These are phyloP conservation scores for Penicillium corylophilum DNA, from an alignment of 2,329 filamentous ascomycete species.

Conservation along the genomic window DNA sequence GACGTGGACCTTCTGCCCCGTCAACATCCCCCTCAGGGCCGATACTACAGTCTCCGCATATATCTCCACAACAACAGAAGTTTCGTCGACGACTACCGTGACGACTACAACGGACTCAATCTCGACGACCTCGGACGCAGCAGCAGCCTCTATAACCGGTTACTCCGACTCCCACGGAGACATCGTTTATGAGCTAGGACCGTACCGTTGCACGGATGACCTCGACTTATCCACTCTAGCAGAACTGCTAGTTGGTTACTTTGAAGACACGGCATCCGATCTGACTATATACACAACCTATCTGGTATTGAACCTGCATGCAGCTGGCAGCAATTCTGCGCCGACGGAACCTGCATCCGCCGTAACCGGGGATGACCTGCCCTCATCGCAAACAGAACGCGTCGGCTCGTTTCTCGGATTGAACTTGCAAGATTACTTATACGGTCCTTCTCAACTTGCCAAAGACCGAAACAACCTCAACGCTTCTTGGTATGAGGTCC, in stretches of 20 bases:
- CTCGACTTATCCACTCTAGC: conserved; percentile 54
- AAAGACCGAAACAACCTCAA: conserved; percentile 59
- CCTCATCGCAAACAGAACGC: conserved; percentile 39
- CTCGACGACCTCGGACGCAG: conserved; percentile 21
- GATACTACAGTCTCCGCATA: conserved; percentile 21
- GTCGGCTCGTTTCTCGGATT: conserved; percentile 50
- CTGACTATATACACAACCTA: conserved; percentile 55
- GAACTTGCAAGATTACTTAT: conserved; percentile 53
- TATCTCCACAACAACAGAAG: conserved; percentile 8
- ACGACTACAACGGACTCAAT: conserved; percentile 22
- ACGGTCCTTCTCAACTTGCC: conserved; percentile 52
- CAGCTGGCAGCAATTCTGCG: conserved; percentile 46
- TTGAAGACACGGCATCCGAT: conserved; percentile 54
- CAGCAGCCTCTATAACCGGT: conserved; percentile 24
- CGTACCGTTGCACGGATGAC: conserved; percentile 54
- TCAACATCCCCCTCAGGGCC: conserved; percentile 45
- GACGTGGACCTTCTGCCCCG: conserved; percentile 63
- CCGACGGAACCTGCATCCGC: conserved; percentile 45
- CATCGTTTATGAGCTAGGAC: conserved; percentile 50
- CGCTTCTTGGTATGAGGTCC: conserved; percentile 55
- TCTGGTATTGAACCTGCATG: conserved; percentile 61
- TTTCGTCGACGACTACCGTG: conserved; percentile 12
- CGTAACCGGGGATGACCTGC: conserved; percentile 46
- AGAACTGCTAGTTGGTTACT: conserved; percentile 53
- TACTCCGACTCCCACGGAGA: conserved; percentile 24